Evolutionary conservation across 2,329 filamentous ascomycete genomes (phyloP).

Genomic region (Colletotrichum sojae): DNA sequence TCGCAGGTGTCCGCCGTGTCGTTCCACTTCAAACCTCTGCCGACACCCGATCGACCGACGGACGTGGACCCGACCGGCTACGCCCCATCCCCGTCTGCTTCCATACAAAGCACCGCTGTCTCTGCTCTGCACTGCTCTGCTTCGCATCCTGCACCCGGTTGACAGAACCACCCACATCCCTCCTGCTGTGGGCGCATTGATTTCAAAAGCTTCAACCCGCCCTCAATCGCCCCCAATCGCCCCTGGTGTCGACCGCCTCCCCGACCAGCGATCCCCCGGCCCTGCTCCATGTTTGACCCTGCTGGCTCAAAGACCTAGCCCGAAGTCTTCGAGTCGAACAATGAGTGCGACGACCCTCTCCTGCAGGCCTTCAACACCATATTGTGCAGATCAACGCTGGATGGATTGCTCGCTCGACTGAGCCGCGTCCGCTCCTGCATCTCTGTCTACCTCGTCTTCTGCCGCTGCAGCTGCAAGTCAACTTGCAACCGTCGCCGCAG

Average conservation of each 20-base stretch:
- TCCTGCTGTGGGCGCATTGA: conserved; percentile 14
- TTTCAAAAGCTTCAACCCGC: conserved; percentile 23
- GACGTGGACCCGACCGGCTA: conserved; percentile 19
- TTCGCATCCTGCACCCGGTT: not conserved
- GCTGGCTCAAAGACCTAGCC: conserved; percentile 15
- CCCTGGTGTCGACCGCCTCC: not conserved
- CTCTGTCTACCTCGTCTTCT: conserved; percentile 23
- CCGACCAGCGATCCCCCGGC: conserved; percentile 20
- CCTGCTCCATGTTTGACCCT: conserved; percentile 17
- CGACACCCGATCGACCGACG: conserved; percentile 31
- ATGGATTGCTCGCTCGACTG: conserved; percentile 31
- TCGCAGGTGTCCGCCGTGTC: conserved; percentile 28
- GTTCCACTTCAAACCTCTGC: conserved; percentile 28
- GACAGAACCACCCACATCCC: conserved; percentile 24
- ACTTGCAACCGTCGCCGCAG: conserved; percentile 42
- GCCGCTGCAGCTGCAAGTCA: conserved; percentile 34
- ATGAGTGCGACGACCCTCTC: conserved; percentile 27
- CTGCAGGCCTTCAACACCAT: conserved; percentile 21
- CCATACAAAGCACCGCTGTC: not conserved
- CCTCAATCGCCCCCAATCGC: not conserved
- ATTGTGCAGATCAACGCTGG: conserved; percentile 20
- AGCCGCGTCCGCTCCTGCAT: conserved; percentile 28
- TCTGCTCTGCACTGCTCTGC: not conserved
- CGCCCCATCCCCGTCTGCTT: conserved; percentile 32
- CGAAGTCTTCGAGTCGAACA: conserved; percentile 20